Base-by-base conservation (phyloP, 441 rosid genomes). In the Oxalis stricta region DNA sequence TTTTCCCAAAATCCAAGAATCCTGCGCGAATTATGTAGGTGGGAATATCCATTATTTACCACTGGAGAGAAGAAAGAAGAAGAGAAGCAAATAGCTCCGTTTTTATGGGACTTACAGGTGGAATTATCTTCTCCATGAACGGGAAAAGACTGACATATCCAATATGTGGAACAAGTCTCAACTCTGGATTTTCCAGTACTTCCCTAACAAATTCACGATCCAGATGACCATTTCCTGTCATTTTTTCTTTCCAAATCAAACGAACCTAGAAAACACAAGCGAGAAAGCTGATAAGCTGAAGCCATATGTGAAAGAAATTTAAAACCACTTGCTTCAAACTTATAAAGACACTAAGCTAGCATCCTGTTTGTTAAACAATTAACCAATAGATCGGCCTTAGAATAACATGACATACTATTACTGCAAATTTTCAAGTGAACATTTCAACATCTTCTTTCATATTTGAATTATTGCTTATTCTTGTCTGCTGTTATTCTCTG, bases 101-200 rank as follows among this genome's bases (percentile, higher is more conserved):
- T 28, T 38, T 10, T 11, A 26, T 21, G 54, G 36, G 48, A 70
- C 99, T 86, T 69, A 86, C 99, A 39, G 89, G 50, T 41, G 95
- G 92, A 64, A 92, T 92, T 42, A 84, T 72, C 68, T 58, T 87
- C 56, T 67, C 58, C 59, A 92, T 92, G 58, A 92, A 92, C 13
- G 97, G 99, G 52, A 92, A 92, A 54, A 92, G 81, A 80, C 94
- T 84, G 66, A 73, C 95, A 59, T 79, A 92, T 46, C 99, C 99
- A 29, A 92, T 54, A 38, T 87, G 95, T 58, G 95, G 97, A 65
- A 87, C 94, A 29, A 79, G 56, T 69, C 71, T 71, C 69, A 71
- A 57, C 56, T 70, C 58, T 9, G 97, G 92, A 56, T 23, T 69
- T 52, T 64, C 93, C 30, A 61, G 20, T 36, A 71, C 93, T 56